Conservation (phyloP, 164 flowering plant genomes). For the Buxus sempervirens region DNA sequence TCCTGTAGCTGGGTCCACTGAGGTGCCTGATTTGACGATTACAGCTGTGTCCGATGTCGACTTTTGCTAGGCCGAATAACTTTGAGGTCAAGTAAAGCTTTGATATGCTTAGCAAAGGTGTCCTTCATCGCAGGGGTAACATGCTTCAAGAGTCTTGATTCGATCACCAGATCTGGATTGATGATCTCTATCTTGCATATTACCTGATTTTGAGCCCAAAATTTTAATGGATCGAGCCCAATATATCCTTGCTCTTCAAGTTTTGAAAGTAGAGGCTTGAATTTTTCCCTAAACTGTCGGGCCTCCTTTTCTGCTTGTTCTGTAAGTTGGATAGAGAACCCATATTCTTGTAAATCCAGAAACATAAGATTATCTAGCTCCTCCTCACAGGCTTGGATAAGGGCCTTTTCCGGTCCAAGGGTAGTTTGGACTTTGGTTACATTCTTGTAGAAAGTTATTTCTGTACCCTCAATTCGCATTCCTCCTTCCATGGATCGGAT, state of each 20-base stretch:
- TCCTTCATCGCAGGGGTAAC: constrained; percentile 11
- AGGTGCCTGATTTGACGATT: constrained; percentile 10
- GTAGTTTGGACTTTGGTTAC: too few relatives aligned
- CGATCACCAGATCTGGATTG: constrained; percentile 7
- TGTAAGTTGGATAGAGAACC: too few relatives aligned
- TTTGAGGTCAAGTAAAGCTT: background rate
- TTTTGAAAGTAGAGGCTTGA: background rate
- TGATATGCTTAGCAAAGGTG: background rate
- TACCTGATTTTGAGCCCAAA: background rate
- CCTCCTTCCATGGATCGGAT: too few relatives aligned
- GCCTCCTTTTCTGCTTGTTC: too few relatives aligned
- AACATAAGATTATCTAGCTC: too few relatives aligned
- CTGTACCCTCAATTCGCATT: too few relatives aligned
- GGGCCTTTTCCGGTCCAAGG: too few relatives aligned
- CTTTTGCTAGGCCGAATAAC: constrained; percentile 5
- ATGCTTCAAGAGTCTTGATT: constrained; percentile 8
- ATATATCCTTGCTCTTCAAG: constrained; percentile 1
- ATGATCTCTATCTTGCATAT: constrained; percentile 2
- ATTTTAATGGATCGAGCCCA: background rate
- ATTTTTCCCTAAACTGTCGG: too few relatives aligned
- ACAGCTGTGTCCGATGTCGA: constrained; percentile 10
- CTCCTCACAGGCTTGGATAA: too few relatives aligned
- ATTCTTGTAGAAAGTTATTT: too few relatives aligned
- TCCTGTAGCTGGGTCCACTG: constrained; percentile 1
- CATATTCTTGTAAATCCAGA: too few relatives aligned